phyloP scores from a whole-genome alignment of 352 stramenopile species.

The Phytophthora quininea region DNA sequence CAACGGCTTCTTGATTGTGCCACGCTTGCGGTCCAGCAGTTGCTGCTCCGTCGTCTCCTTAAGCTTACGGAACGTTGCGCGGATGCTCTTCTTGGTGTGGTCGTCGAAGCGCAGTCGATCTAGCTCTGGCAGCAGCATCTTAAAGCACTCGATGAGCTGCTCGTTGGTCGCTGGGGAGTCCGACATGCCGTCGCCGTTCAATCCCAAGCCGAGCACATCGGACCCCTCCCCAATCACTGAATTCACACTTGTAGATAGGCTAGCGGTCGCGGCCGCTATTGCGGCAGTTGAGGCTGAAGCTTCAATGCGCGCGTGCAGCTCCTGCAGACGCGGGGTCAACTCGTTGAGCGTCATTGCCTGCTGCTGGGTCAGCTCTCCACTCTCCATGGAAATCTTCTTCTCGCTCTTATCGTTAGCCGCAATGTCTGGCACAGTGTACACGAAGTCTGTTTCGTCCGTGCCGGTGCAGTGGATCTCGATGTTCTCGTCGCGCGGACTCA shows the following conservation, averaged over 20 bases:
- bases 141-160: constrained; percentile 55
- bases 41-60: constrained; percentile 51
- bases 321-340: constrained; percentile 44
- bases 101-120: constrained; percentile 63
- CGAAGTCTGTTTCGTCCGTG: constrained; percentile 49
- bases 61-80: constrained; percentile 51
- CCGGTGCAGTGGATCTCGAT: constrained; percentile 49
- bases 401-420: constrained; percentile 15
- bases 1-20: constrained; percentile 28
- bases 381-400: constrained; percentile 33
- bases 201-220: constrained; percentile 45
- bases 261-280: constrained; percentile 16
- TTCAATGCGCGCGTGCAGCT: constrained; percentile 44
- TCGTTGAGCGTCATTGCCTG: constrained; percentile 11
- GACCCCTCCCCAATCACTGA: constrained; percentile 36
- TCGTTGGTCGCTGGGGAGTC: constrained; percentile 45
- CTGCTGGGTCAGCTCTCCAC: constrained; percentile 15
- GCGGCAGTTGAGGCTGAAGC: constrained; percentile 25
- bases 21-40: constrained; percentile 37
- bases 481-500: constrained; percentile 53
- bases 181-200: constrained; percentile 2
- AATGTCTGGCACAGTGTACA: constrained; percentile 43
- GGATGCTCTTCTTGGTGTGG: constrained; percentile 66
- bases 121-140: constrained; percentile 53
- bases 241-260: constrained; percentile 21